Percentiles rank a stretch among this genome's conserved stretches.
Evolutionary conservation across 345 rosid species (phyloP).

Genomic region (Cardamine occulta): DNA sequence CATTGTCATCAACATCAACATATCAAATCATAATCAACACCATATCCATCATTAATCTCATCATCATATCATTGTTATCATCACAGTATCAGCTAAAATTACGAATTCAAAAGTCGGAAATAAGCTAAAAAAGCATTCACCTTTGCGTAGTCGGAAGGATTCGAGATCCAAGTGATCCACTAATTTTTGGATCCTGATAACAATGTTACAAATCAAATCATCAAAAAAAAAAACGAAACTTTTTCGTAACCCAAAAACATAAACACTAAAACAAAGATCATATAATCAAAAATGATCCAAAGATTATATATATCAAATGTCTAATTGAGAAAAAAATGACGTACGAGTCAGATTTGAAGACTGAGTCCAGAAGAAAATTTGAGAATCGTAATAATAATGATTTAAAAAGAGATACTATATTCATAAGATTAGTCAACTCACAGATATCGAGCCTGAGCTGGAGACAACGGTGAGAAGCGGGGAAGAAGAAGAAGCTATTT

Average conservation of each 20-base stretch:
- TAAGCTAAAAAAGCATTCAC: background rate
- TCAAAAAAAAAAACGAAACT: conserved; percentile 19
- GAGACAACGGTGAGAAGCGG: conserved; percentile 43
- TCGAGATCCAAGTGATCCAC: conserved; percentile 43
- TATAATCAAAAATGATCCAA: conserved; percentile 14
- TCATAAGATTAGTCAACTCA: conserved; percentile 34
- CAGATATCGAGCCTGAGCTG: conserved; percentile 39
- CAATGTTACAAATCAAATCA: conserved; percentile 4
- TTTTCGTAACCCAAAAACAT: conserved; percentile 24
- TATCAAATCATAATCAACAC: background rate
- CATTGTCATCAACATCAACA: background rate
- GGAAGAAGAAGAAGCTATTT: conserved; percentile 33
- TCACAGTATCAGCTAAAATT: background rate
- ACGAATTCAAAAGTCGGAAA: background rate
- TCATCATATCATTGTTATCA: background rate
- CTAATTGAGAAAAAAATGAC: background rate
- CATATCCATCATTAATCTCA: background rate
- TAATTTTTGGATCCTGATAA: conserved; percentile 28
- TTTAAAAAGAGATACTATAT: conserved; percentile 9
- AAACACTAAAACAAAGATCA: conserved; percentile 22
- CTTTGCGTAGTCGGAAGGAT: conserved; percentile 33
- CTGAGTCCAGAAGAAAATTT: background rate
- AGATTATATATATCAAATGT: background rate
- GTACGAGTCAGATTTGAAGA: conserved; percentile 15
- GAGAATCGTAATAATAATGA: background rate